Percentiles rank a stretch among this genome's conserved stretches.
These are phyloP conservation scores for Kernera saxatilis DNA, from an alignment of 345 rosid species.

Conservation along the genomic window DNA sequence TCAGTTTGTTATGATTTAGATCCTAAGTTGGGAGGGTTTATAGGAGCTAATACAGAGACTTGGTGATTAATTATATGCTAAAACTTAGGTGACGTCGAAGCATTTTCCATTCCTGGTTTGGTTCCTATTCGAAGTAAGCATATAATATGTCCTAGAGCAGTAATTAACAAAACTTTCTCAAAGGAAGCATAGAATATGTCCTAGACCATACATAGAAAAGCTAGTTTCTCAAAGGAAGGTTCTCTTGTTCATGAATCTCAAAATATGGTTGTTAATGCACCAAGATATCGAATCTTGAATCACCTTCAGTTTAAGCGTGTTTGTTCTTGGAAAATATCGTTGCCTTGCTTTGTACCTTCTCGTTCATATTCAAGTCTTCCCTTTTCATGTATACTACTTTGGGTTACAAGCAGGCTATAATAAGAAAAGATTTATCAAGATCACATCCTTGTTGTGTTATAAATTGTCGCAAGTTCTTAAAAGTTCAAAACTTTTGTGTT, in stretches of 20 bases:
- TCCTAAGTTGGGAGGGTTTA: neutral
- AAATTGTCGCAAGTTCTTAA: neutral
- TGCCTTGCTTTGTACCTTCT: neutral
- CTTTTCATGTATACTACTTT: neutral
- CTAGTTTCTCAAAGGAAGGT: neutral
- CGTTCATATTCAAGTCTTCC: neutral
- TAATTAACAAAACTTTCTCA: neutral
- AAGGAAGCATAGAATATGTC: neutral
- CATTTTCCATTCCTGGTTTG: neutral
- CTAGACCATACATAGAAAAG: neutral
- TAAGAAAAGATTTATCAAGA: neutral
- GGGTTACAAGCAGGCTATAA: neutral
- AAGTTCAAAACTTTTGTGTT: neutral
- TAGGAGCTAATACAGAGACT: neutral
- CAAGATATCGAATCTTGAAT: neutral
- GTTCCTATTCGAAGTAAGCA: neutral
- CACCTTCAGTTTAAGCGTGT: neutral
- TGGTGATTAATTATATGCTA: neutral
- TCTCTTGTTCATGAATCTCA: neutral
- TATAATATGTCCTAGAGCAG: neutral
- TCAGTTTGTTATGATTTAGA: neutral
- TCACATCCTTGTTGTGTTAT: neutral
- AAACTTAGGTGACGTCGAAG: neutral
- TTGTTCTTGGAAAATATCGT: neutral
- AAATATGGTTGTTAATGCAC: neutral